Evolutionary conservation across 352 stramenopile genomes (phyloP), one percentile per base, ranked within the genome.

Genomic region (Aphanomyces cochlioides): DNA sequence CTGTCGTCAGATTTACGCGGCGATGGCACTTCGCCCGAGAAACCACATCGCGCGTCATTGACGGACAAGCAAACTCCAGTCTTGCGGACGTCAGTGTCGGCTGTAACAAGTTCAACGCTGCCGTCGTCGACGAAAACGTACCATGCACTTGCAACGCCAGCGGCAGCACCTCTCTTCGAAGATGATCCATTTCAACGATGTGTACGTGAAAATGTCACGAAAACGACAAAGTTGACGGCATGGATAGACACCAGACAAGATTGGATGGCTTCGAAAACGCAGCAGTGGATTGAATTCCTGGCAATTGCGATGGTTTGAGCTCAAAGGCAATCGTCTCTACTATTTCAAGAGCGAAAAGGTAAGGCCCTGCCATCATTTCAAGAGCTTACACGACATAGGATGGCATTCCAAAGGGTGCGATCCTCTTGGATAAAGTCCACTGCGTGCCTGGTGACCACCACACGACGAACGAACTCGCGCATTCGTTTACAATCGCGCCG

Each of bases 191-290:
- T 70, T 34, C 36, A 63, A 13, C 64, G 64, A 54, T 70, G 64
- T 39, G 64, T 70, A 61, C 13, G 39, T 21, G 36, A 13, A n/a
- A 7, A 43, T 63, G 34, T 2, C 75, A 78, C 34, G 77, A 77
- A 6, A 70, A 54, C 7, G 79, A 84, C 15, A 73, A 70, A 43
- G 71, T 28, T 28, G 28, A 28, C 28, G 28, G 28, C 28, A 28
- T 28, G 28, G 7, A 39, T 72, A 71, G 68, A 54, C 60, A 21
- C 83, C 83, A 0, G 78, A 89, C 69, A 90, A 90, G 67, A 89
- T 79, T 2, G 84, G 84, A 5, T 92, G 85, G 82, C 79, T 91
- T 17, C 89, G 90, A 72, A 93, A 92, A 74, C 87, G 88, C 54
- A 89, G 81, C 38, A 73, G 56, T 34, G 85, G 85, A n/a, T 69